Conservation (phyloP, 108 stramenopile genomes). For the Conticribra guillardii region DNA sequence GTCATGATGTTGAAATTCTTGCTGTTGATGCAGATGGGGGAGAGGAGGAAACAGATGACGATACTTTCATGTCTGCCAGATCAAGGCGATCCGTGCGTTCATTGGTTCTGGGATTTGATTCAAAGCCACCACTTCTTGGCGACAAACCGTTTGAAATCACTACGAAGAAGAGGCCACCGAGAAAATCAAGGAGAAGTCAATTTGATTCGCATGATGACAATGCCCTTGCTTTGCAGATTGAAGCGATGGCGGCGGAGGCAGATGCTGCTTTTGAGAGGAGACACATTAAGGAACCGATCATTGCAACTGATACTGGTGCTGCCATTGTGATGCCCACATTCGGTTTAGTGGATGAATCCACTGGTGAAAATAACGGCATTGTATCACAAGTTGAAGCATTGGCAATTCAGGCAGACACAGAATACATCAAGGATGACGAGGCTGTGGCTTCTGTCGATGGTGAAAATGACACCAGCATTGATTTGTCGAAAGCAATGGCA, state of each 20-base stretch:
- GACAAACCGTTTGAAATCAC: neutral
- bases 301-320: neutral
- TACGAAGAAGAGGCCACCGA: constrained; percentile 1
- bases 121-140: neutral
- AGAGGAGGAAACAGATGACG: constrained; percentile 34
- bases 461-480: neutral
- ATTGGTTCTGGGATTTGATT: neutral
- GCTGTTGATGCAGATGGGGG: constrained; percentile 43
- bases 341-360: no score
- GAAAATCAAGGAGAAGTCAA: constrained; percentile 13
- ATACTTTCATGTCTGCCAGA: constrained; percentile 44
- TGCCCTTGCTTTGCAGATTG: constrained; percentile 44
- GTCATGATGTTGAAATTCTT: constrained; percentile 47
- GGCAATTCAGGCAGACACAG: neutral
- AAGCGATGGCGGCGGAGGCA: constrained; percentile 50
- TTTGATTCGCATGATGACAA: constrained; percentile 35
- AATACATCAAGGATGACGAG: neutral
- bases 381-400: no score
- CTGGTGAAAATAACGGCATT: no score
- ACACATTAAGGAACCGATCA: constrained; percentile 12
- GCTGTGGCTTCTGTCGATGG: neutral
- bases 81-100: constrained; percentile 26
- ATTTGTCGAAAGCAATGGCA: neutral
- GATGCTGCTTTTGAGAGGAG: constrained; percentile 45
- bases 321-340: no score